Evolutionary conservation across 208 protist species (phyloP).

Genomic region (Leishmania amazonensis): DNA sequence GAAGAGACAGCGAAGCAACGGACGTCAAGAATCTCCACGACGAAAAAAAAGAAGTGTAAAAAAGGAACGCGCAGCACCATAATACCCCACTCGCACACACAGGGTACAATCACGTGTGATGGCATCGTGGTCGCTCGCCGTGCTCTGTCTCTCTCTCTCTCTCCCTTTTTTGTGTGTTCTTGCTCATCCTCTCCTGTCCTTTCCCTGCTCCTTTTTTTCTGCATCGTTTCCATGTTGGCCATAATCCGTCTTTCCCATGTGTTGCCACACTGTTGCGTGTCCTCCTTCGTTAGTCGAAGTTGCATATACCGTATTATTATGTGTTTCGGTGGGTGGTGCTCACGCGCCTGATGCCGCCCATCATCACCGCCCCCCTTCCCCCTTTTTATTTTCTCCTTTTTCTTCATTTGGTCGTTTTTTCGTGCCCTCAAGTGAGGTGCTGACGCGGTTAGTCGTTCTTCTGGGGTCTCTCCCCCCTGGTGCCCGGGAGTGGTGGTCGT

Average conservation of each 20-base stretch:
- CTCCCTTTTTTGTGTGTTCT: not conserved
- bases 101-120: not conserved
- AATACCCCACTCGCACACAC: not conserved
- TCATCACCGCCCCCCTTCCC: not conserved
- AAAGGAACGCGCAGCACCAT: not conserved
- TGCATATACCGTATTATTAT: too few relatives aligned
- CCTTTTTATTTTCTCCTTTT: not conserved
- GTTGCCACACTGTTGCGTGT: too few relatives aligned
- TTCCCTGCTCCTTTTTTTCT: not conserved
- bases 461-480: too few relatives aligned
- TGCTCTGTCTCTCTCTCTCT: not conserved
- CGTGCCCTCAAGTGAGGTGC: not conserved
- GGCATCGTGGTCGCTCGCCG: not conserved
- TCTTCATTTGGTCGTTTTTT: not conserved
- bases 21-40: not conserved
- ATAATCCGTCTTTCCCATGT: too few relatives aligned
- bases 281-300: too few relatives aligned
- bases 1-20: not conserved
- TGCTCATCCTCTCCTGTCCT: not conserved
- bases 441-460: too few relatives aligned
- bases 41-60: not conserved
- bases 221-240: not conserved
- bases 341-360: not conserved
- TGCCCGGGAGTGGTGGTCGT: not conserved
- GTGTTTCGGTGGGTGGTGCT: too few relatives aligned